Evolutionary conservation across 2,329 filamentous ascomycete genomes (phyloP), one percentile per base, ranked within the genome.

Genomic region (Ophiostoma piceae): DNA sequence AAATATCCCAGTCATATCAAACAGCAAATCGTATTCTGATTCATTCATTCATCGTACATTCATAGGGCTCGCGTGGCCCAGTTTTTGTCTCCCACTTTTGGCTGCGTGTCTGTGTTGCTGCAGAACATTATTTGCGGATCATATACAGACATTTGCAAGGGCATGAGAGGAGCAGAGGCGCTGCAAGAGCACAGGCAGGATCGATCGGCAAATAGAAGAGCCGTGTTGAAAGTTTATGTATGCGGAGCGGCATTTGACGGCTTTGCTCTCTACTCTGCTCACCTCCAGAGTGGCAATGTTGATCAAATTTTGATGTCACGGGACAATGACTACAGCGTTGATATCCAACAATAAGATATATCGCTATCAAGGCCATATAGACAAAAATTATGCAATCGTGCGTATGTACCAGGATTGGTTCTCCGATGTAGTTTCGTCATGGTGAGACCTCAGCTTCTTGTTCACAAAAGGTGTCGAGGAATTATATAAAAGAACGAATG

Each of bases 71-170:
- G 14, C 14, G 12, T 37, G 60, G 26, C 29, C 29, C 32, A 64
- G 29, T 65, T 65, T 65, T 26, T 57, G n/a, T 22, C 51, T 57
- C 22, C 51, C 51, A 26, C 51, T 57, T 57, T 12, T 57, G 51
- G 51, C 51, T 26, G n/a, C 22, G 43, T 65, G 62, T 69, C 41
- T 51, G 54, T 67, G 66, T 41, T 37, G 66, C 35, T 68, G 66
- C 69, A 70, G 60, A 65, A 26, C 35, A 32, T 41, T 54, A 22
- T 67, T 67, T 67, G 66, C 69, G 57, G 29, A 70, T 70, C 69
- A 22, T 68, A 70, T 68, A 22, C 5, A 26, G 22, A 26, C 11
- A 57, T 57, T 32, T 62, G 14, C 57, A 62, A 62, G n/a, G 22
- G 22, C n/a, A 12, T 9, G n/a, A 57, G 26, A 62, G 57, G 22